Conservation (phyloP, 768 basidiomycete species). For the Mycena floridula region DNA sequence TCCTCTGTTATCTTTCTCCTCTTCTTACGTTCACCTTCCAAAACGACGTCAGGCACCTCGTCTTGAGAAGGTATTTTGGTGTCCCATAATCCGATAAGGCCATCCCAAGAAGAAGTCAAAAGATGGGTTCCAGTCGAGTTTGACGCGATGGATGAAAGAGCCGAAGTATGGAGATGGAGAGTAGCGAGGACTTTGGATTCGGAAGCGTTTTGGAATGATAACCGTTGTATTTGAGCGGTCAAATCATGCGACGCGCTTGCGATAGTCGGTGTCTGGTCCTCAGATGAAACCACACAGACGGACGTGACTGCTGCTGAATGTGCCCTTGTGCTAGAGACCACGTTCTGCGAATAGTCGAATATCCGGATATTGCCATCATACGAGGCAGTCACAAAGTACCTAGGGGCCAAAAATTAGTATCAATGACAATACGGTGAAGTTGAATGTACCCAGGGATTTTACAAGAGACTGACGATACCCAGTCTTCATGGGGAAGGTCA, state of each 20-base stretch:
- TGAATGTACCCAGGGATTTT: constrained; percentile 42
- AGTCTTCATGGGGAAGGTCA: constrained; percentile 82
- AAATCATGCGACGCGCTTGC: constrained; percentile 79
- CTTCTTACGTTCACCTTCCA: constrained; percentile 51
- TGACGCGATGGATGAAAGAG: constrained; percentile 66
- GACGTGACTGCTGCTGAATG: constrained; percentile 70
- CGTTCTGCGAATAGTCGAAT: constrained; percentile 64
- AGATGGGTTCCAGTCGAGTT: constrained; percentile 54
- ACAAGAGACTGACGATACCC: constrained; percentile 82
- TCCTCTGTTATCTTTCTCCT: constrained; percentile 47
- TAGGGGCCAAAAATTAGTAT: constrained; percentile 20
- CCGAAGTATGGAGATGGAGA: constrained; percentile 77
- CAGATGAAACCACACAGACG: constrained; percentile 43
- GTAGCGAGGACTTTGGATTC: constrained; percentile 50
- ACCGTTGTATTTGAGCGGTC: constrained; percentile 52
- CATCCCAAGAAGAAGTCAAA: constrained; percentile 86
- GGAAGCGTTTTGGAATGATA: constrained; percentile 17
- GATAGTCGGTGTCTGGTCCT: constrained; percentile 31
- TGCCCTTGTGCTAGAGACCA: constrained; percentile 39
- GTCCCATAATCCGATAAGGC: constrained; percentile 78
- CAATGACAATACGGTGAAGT: constrained; percentile 1
- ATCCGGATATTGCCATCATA: constrained; percentile 75
- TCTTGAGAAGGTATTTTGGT: constrained; percentile 54
- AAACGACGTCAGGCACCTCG: constrained; percentile 46
- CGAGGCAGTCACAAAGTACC: constrained; percentile 70